Base-by-base conservation (phyloP, 2,329 filamentous ascomycete species). In the Drechslerella coelobrocha region DNA sequence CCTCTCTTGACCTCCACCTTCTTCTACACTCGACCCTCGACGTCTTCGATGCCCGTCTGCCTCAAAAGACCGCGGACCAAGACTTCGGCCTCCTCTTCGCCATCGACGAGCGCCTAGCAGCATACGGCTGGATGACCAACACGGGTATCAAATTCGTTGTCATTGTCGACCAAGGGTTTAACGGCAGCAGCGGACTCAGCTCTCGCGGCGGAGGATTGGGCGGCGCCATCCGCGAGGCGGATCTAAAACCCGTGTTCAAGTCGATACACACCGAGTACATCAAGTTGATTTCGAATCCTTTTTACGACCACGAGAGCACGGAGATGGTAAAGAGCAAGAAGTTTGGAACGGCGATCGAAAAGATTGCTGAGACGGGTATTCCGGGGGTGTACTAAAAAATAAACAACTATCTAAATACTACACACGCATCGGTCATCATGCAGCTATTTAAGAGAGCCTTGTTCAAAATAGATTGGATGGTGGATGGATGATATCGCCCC, bases 51-150 rank as follows among this genome's bases (percentile, higher is more conserved):
- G 86, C 92, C 69, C 91, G 92, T 65, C 54, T 76, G 17, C 75
- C 75, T 12, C 84, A 90, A 74, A 88, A 89, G 59, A 84, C 87
- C 76, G 85, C 84, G 21, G 89, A 91, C 54, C 92, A 94, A 75
- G 93, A 97, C 78, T 88, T 94, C 74, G 93, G 94, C 27, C 85
- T 97, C 10, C 84, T 99, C 54, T 93, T 97, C 81, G 92, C 92
- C 68, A 84, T 97, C 68, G 94, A 97, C 81, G 93, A 99, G 81
- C 86, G 92, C 24, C 84, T 97, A 50, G 92, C 92, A 34, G 89
- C 92, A 74, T 99, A 97, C 81, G 94, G 94, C 76, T 97, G 91
- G 86, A 86, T 97, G 79, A 97, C 94, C 62, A 97, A 96, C 80
- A 97, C 94, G 24, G 92, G 92, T 41, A 87, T 96, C 73, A 92